phyloP scores from a whole-genome alignment of 2,329 filamentous ascomycete genomes.

The Aspergillus quadrilineatus region DNA sequence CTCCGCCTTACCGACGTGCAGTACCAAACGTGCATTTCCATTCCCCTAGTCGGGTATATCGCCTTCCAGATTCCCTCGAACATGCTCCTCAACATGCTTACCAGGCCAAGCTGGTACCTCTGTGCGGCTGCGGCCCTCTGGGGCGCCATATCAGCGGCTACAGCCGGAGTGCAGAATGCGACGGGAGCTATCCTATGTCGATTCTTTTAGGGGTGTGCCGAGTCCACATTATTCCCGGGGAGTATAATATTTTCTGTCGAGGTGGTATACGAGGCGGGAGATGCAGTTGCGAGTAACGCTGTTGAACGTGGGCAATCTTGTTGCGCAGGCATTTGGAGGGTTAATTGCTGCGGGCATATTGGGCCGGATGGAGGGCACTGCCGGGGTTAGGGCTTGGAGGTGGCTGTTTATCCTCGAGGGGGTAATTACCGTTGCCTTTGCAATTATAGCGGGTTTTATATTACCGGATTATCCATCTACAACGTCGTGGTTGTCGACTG shows the following conservation, averaged over 20 bases:
- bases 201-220: background rate
- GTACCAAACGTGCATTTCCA: background rate
- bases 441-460: background rate
- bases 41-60: background rate
- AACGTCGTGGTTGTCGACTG: background rate
- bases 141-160: background rate
- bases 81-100: background rate
- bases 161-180: background rate
- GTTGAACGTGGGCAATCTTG: background rate
- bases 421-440: background rate
- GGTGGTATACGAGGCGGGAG: background rate
- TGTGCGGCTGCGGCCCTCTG: background rate
- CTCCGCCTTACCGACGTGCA: background rate
- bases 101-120: background rate
- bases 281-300: background rate
- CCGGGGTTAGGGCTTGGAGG: background rate
- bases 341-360: background rate
- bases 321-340: background rate
- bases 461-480: background rate
- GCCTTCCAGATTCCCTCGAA: background rate
- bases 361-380: background rate
- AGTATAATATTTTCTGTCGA: conserved; percentile 1
- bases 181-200: background rate
- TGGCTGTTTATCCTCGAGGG: background rate
- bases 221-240: background rate